Evolutionary conservation across 106 monocot species (phyloP).

Genomic region (Dendrobium huoshanense): DNA sequence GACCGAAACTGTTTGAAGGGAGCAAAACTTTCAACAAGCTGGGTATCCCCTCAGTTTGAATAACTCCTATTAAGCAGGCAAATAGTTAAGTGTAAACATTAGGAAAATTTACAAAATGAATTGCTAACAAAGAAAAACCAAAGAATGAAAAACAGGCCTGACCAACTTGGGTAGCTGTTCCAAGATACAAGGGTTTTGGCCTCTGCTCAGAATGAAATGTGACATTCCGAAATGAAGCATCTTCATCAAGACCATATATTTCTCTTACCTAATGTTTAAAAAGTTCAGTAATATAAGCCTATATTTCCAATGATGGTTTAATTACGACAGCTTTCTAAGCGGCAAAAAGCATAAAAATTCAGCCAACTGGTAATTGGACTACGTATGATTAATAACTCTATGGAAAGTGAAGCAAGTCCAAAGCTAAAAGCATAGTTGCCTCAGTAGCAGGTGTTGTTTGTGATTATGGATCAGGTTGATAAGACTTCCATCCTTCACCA

Average conservation of each 20-base stretch:
- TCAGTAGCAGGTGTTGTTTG: not conserved
- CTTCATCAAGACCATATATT: constrained; percentile 79
- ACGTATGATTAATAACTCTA: not conserved
- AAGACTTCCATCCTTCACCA: not conserved
- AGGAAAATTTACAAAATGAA: not conserved
- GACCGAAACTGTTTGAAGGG: constrained; percentile 72
- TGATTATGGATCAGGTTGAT: not conserved
- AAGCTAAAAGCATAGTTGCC: not conserved
- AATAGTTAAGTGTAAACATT: constrained; percentile 1
- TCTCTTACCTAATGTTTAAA: constrained; percentile 56
- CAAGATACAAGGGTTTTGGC: constrained; percentile 81
- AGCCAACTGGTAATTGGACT: not conserved
- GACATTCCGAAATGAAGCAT: constrained; percentile 64
- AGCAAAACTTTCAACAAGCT: constrained; percentile 84
- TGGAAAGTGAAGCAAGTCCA: not conserved
- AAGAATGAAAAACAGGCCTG: constrained; percentile 5
- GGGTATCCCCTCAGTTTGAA: constrained; percentile 96
- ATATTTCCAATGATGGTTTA: not conserved
- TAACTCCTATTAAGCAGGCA: constrained; percentile 40
- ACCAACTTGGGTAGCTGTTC: constrained; percentile 95
- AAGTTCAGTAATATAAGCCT: not conserved
- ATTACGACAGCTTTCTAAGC: not conserved
- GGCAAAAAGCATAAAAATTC: not conserved
- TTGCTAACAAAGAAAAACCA: not conserved
- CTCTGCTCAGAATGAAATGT: constrained; percentile 62